Base-by-base conservation (phyloP, 345 rosid genomes). In the Moringa oleifera region DNA sequence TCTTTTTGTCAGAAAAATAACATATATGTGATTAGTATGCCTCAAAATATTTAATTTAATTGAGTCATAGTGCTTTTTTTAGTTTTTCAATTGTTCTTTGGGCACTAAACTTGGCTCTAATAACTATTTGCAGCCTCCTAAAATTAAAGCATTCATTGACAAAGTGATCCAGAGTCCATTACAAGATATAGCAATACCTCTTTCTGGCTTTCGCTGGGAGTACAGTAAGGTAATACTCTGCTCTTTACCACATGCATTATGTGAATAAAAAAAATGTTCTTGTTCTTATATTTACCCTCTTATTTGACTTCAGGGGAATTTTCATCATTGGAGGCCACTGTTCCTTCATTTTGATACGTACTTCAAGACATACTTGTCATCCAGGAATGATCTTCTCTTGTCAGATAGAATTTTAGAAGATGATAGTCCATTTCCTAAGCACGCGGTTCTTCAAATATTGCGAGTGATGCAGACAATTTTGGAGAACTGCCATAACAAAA, bases 111-210 rank as follows among this genome's bases (percentile, higher is more conserved):
- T 56, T 74, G 58, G 70, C 18, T 53, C 17, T 63, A 4, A 7
- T 41, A 16, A 41, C 20, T 62, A 28, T 65, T 41, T 73, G 75
- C 90, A 93, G 98, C 97, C 97, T 75, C 86, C 90, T 25, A 80
- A 83, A 68, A 79, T 93, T 69, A 93, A 88, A 86, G 85, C 84
- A 18, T 86, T 88, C 72, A 86, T 90, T 53, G 98, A 90, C 72
- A 93, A 93, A 78, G 98, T 93, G 59, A 90, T 93, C 57, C 94
- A 90, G 79, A 83, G 97, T 81, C 98, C 98, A 25, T 74, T 93
- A 53, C 96, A 87, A 69, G 98, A 93, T 73, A 88, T 93, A 74
- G 98, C 91, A 23, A 86, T 93, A 77, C 98, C 97, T 62, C 97
- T 93, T 58, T 93, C 97, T 36, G 96, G 97, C 68, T 93, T 90